Evolutionary conservation across 352 stramenopile species (phyloP).

Genomic region (Phytophthora fragariaefolia): DNA sequence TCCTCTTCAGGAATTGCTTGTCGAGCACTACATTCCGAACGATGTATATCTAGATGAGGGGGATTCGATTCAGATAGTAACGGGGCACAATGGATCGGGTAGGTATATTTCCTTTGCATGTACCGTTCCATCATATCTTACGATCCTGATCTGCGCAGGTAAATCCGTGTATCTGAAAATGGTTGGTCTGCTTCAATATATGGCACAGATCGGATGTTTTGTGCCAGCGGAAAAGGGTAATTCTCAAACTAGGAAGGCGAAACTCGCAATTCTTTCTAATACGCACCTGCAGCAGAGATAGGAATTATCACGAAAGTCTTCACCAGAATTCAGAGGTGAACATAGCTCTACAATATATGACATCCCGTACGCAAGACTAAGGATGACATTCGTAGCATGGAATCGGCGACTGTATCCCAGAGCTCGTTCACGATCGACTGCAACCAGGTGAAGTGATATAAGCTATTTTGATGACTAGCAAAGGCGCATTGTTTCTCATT

Average conservation of each 20-base stretch:
- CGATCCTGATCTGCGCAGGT: constrained; percentile 41
- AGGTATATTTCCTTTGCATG: background rate
- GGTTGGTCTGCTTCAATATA: constrained; percentile 84
- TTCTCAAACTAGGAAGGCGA: background rate
- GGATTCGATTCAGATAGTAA: constrained; percentile 71
- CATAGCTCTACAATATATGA: background rate
- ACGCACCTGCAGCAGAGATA: constrained; percentile 57
- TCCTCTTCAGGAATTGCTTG: constrained; percentile 84
- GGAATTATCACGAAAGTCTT: constrained; percentile 83
- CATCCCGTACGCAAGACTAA: constrained; percentile 14
- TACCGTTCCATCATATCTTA: background rate
- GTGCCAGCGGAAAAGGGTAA: constrained; percentile 76
- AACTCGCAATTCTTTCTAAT: constrained; percentile 11
- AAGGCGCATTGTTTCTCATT: background rate
- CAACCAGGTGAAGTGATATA: constrained; percentile 60
- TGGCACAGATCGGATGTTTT: constrained; percentile 87
- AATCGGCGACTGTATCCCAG: constrained; percentile 75
- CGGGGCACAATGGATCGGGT: constrained; percentile 89
- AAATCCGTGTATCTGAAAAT: constrained; percentile 91
- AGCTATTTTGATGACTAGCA: background rate
- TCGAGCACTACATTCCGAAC: constrained; percentile 88
- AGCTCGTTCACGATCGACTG: constrained; percentile 92
- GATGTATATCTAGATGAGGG: constrained; percentile 58
- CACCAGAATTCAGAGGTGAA: constrained; percentile 80
- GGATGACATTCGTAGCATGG: constrained; percentile 50